Base-by-base conservation (phyloP, 2,329 filamentous ascomycete genomes). In the Claviceps digitariae region DNA sequence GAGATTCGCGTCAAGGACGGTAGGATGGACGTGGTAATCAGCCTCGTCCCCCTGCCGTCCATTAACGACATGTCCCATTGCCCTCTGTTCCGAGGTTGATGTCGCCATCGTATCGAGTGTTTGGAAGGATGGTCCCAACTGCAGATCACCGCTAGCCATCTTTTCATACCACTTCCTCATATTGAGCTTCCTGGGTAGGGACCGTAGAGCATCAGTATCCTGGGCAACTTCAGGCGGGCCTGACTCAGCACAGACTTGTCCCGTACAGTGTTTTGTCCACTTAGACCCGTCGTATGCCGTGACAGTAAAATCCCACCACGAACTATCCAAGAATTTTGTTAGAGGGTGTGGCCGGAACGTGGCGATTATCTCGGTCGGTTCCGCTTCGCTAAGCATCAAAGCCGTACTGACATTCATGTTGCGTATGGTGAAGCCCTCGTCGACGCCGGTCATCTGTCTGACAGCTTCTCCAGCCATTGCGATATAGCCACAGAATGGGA, bases 401-500 rank as follows among this genome's bases (percentile, higher is more conserved):
- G 66, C 67, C 0, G 63, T 56, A 13, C 59, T 56, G n/a, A 66
- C 56, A 7, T 58, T 55, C 1, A 69, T 55, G 25, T 68, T 59
- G 1, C 61, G 60, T 15, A 71, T 40, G 15, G 57, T n/a, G 41
- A 63, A 67, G 4, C 58, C 60, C 5, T 52, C 51, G 0, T 57
- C 29, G 4, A 51, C 34, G 17, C 36, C 55, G 0, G 57, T 57
- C 17, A 57, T 20, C 40, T 64, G 62, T 3, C 58, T 48, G 6
- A 60, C 25, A 1, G 57, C 63, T 43, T 64, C 63, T 1, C 53
- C 60, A 7, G 52, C 53, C 61, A 72, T 64, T 8, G 66, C 64
- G 0, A 67, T 59, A 29, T 65, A 63, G 10, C 70, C 72, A 0
- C 66, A 64, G 29, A 63, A 67, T 36, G 72, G 68, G 48, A 70